Conservation (phyloP, 2,329 filamentous ascomycete species). For the Claviceps maximensis region DNA sequence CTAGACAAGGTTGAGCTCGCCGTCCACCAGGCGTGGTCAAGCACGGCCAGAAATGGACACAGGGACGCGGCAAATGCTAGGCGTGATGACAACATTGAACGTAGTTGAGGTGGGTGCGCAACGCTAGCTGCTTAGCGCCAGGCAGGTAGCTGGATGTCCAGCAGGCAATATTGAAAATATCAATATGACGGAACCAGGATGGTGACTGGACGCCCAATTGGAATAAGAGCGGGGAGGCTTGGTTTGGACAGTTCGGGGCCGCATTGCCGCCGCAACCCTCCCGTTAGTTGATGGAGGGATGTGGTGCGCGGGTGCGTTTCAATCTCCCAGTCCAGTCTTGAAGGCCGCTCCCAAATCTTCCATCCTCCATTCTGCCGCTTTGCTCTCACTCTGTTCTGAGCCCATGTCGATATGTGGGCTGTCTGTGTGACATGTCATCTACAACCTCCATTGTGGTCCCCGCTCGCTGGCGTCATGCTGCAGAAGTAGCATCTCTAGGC, state of each 20-base stretch:
- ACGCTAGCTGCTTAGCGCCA: constrained; percentile 2
- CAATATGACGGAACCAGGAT: constrained; percentile 1
- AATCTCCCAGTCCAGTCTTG: background rate
- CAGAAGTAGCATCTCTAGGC: background rate
- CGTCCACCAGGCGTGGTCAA: background rate
- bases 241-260: background rate
- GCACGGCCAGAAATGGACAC: constrained; percentile 3
- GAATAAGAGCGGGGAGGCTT: background rate
- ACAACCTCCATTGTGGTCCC: background rate
- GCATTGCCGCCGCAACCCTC: background rate
- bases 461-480: background rate
- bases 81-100: background rate
- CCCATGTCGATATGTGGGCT: background rate
- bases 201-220: constrained; percentile 1
- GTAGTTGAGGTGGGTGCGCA: constrained; percentile 1
- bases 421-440: background rate
- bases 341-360: background rate
- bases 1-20: constrained; percentile 2
- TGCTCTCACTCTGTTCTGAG: background rate
- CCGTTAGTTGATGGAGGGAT: background rate
- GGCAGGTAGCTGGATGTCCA: constrained; percentile 4
- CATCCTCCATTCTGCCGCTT: background rate
- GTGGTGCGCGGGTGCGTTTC: background rate
- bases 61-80: constrained; percentile 2
- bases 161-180: constrained; percentile 1